Evolutionary conservation across 2,329 filamentous ascomycete genomes (phyloP), one percentile per base, ranked within the genome.

Genomic region (Septoria linicola): DNA sequence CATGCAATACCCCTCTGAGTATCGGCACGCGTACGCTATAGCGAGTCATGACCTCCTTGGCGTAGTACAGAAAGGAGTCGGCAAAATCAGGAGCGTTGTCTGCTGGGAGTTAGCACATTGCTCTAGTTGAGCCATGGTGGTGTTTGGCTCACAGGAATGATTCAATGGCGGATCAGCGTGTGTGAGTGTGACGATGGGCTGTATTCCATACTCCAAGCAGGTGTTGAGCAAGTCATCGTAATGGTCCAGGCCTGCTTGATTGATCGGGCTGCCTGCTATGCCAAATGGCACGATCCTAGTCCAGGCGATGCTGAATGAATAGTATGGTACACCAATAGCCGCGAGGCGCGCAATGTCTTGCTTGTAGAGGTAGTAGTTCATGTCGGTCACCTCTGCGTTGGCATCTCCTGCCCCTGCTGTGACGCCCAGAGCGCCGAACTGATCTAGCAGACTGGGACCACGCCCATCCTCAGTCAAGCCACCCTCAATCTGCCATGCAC

Each of bases 251-350:
- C 68, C 76, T 27, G 71, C 61, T 48, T 74, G 63, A 46, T 79
- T 79, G 50, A 79, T 65, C 0, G 73, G 72, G 10, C 71, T 72
- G 0, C 69, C 69, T 7, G 69, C 72, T 1, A 68, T 68, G 2
- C 71, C 74, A 47, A 79, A 78, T 0, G 76, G 76, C 10, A 78
- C 63, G 42, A 79, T 74, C 0, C 76, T 69, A 1, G 71, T 66
- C 76, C 75, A 79, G 0, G 75, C 67, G 36, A 79, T 72, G 2
- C 70, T 72, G 62, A 78, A 78, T 16, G 63, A 67, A 48, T 68
- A 71, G 6, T 63, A 59, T 8, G 64, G 64, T 2, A 70, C 57
- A 4, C 69, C 68, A 7, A 71, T 53, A 1, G 69, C 67, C 4
- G 75, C 62, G 72, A 78, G 23, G 68, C 68, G 43, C 19, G 54